phyloP scores from a whole-genome alignment of 2,329 filamentous ascomycete species.

The Sarocladiaceae sp. region DNA sequence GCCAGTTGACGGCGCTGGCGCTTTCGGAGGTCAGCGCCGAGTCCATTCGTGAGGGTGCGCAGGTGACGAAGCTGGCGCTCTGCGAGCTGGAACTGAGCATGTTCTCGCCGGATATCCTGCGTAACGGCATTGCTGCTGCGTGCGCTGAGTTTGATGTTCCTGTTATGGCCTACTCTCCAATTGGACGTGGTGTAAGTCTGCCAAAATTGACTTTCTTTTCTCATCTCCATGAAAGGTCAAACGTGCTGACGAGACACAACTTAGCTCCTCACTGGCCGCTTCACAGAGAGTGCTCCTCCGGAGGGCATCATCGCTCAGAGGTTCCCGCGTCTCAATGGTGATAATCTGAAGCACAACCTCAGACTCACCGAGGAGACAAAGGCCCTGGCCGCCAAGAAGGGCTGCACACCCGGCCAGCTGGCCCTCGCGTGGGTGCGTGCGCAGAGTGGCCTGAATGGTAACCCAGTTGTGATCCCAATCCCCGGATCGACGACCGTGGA shows the following conservation, averaged over 20 bases:
- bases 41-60: constrained; percentile 42
- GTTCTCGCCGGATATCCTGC: constrained; percentile 40
- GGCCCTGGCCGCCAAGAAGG: constrained; percentile 52
- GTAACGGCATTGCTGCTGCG: constrained; percentile 45
- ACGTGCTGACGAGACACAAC: constrained; percentile 22
- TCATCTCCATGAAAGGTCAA: constrained; percentile 10
- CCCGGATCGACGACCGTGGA: constrained; percentile 54
- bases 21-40: constrained; percentile 45
- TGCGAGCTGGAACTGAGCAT: constrained; percentile 50
- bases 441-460: constrained; percentile 42
- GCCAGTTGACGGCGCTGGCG: constrained; percentile 44
- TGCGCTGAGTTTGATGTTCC: constrained; percentile 61
- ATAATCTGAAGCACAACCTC: constrained; percentile 57
- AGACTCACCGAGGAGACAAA: constrained; percentile 52
- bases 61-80: constrained; percentile 35
- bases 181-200: constrained; percentile 47
- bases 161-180: constrained; percentile 65
- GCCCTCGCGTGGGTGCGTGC: constrained; percentile 57
- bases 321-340: constrained; percentile 54
- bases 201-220: background rate
- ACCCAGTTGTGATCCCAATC: constrained; percentile 58
- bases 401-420: constrained; percentile 55
- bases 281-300: constrained; percentile 49
- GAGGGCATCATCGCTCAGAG: constrained; percentile 39
- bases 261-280: constrained; percentile 47